Evolutionary conservation across 202 grass and related monocot genomes (phyloP).

Genomic region (Carex sylvatica): DNA sequence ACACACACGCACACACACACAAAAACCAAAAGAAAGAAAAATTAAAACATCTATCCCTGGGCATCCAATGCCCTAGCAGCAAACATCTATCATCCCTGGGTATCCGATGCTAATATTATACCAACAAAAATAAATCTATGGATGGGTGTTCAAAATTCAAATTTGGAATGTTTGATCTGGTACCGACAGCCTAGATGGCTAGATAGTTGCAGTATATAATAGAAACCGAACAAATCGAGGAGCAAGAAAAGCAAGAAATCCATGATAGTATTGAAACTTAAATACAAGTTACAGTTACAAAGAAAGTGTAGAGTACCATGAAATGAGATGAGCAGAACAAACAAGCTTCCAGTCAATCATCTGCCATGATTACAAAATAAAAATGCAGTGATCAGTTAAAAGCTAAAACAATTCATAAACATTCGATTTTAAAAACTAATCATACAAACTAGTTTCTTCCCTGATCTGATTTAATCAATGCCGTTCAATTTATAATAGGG

Average conservation of each 20-base stretch:
- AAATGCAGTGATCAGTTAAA: not conserved
- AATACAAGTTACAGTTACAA: not conserved
- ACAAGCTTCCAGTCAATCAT: constrained; percentile 4
- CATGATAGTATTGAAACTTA: not conserved
- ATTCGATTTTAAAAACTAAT: not conserved
- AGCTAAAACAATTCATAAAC: not conserved
- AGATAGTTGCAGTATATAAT: not conserved
- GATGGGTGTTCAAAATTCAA: not conserved
- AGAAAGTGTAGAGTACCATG: not conserved
- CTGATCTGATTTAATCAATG: not conserved
- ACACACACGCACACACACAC: no score
- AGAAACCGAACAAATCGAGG: not conserved
- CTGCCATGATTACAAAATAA: constrained; percentile 16
- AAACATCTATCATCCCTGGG: not conserved
- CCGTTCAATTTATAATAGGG: not conserved
- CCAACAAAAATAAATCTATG: not conserved
- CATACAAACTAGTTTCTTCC: not conserved
- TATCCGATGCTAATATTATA: not conserved
- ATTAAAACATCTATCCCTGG: not conserved
- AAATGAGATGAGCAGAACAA: constrained; percentile 13
- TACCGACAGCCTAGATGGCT: not conserved
- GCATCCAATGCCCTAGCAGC: not conserved
- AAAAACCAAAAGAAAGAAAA: no score
- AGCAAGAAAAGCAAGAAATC: not conserved
- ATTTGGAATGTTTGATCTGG: not conserved